Conservation (phyloP, 768 basidiomycete genomes). For the Collybia nuda region DNA sequence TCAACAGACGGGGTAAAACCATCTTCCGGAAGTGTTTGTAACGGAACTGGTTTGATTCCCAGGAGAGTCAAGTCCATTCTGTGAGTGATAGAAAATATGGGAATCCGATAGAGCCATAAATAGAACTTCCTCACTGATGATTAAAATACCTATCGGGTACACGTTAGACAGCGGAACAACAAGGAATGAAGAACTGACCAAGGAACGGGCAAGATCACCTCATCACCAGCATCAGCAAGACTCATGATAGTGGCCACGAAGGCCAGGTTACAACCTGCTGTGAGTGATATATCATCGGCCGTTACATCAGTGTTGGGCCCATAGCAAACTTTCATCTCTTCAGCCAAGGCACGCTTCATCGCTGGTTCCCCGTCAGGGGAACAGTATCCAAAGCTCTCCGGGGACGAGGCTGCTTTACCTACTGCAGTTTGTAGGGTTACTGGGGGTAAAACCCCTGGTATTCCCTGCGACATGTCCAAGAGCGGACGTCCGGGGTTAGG, state of each 20-base stretch:
- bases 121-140: constrained; percentile 43
- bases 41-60: constrained; percentile 54
- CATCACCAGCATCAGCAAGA: constrained; percentile 68
- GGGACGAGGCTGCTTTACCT: constrained; percentile 39
- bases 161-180: not conserved
- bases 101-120: not conserved
- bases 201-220: constrained; percentile 71
- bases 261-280: constrained; percentile 73
- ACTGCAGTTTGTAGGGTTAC: constrained; percentile 48
- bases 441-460: constrained; percentile 68
- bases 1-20: constrained; percentile 62
- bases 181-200: constrained; percentile 39
- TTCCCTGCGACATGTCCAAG: constrained; percentile 75
- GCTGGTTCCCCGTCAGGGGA: constrained; percentile 55
- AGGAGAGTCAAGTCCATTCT: constrained; percentile 72
- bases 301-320: constrained; percentile 46
- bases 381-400: constrained; percentile 53
- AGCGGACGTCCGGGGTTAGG: constrained; percentile 45
- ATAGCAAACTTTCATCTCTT: constrained; percentile 65
- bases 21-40: constrained; percentile 47
- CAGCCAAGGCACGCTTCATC: constrained; percentile 50
- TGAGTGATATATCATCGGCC: constrained; percentile 61
- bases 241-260: constrained; percentile 63
- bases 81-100: not conserved
- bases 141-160: constrained; percentile 56